A percentile compares a stretch with the other conserved stretches of the same genome.
Evolutionary conservation across 306 rosid species (phyloP).

Genomic region (Mimosa pudica): DNA sequence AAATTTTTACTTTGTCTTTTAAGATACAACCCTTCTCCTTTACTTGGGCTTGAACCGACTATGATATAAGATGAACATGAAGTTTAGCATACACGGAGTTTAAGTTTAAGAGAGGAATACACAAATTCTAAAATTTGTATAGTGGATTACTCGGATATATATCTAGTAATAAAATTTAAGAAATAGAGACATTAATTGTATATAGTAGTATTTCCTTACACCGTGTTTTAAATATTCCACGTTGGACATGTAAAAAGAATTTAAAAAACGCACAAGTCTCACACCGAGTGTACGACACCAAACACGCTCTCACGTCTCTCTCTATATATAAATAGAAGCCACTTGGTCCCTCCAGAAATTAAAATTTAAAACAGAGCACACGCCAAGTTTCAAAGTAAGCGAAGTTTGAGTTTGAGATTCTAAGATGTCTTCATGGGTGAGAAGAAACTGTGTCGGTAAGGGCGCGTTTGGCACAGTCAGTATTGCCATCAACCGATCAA

Average conservation of each 20-base stretch:
- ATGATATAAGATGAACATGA: too few species aligned
- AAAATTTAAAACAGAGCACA: neutral
- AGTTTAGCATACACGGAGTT: too few species aligned
- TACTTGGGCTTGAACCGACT: too few species aligned
- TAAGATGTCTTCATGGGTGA: slow-evolving; percentile 53
- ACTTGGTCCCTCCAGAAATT: slow-evolving; percentile 15
- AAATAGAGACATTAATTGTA: too few species aligned
- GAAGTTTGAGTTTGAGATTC: neutral
- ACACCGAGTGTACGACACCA: neutral
- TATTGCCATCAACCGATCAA: slow-evolving; percentile 44
- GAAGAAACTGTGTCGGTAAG: slow-evolving; percentile 59
- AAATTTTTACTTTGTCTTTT: too few species aligned
- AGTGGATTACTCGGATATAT: too few species aligned
- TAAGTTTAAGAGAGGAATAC: too few species aligned
- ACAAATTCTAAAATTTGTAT: too few species aligned
- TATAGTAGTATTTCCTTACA: neutral
- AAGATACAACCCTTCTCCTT: too few species aligned
- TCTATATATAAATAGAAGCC: slow-evolving; percentile 34
- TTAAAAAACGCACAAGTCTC: neutral
- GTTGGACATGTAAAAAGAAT: neutral
- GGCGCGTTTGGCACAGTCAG: slow-evolving; percentile 65
- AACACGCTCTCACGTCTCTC: slow-evolving; percentile 22
- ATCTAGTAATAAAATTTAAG: too few species aligned
- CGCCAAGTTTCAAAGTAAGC: neutral
- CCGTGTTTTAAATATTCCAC: slow-evolving; percentile 39